Evolutionary conservation across 2,329 filamentous ascomycete species (phyloP).

Genomic region (Diaporthe sp.): DNA sequence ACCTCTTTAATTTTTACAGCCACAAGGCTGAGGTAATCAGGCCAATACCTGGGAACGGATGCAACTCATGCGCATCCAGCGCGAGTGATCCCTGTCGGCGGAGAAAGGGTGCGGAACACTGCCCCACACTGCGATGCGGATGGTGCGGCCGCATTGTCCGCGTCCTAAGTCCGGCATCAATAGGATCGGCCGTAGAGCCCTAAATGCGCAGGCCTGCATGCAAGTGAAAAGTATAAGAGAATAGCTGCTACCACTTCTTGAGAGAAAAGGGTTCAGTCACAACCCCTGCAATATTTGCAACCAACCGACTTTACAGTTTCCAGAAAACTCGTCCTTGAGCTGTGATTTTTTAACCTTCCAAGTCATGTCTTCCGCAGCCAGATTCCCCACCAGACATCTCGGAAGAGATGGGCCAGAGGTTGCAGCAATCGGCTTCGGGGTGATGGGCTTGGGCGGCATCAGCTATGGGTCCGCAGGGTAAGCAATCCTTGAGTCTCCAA

Average conservation of each 20-base stretch:
- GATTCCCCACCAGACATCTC: slow-evolving; percentile 34
- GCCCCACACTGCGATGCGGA: not conserved
- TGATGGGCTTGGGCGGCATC: slow-evolving; percentile 41
- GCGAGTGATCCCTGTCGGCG: not conserved
- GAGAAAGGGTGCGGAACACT: not conserved
- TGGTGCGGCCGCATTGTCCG: slow-evolving; percentile 1
- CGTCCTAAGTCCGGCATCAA: not conserved
- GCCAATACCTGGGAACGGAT: not conserved
- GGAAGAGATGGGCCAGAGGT: slow-evolving; percentile 40
- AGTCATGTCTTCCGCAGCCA: slow-evolving; percentile 8
- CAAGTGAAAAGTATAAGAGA: not conserved
- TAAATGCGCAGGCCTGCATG: not conserved
- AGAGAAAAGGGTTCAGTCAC: not conserved
- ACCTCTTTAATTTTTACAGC: not conserved
- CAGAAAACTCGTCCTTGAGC: not conserved
- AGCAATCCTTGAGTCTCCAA: slow-evolving; percentile 30
- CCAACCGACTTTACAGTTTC: not conserved
- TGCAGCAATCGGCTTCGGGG: slow-evolving; percentile 41
- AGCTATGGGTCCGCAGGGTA: slow-evolving; percentile 34
- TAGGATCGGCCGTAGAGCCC: not conserved
- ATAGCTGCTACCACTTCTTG: no score
- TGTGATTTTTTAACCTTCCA: not conserved
- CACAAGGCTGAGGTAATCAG: not conserved
- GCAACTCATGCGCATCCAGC: not conserved
- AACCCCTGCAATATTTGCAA: not conserved